A percentile compares a stretch with the other conserved stretches of the same genome.
These are phyloP conservation scores for Elaeis oleifera DNA, from an alignment of 202 grass and related monocot species.

Conservation along the genomic window DNA sequence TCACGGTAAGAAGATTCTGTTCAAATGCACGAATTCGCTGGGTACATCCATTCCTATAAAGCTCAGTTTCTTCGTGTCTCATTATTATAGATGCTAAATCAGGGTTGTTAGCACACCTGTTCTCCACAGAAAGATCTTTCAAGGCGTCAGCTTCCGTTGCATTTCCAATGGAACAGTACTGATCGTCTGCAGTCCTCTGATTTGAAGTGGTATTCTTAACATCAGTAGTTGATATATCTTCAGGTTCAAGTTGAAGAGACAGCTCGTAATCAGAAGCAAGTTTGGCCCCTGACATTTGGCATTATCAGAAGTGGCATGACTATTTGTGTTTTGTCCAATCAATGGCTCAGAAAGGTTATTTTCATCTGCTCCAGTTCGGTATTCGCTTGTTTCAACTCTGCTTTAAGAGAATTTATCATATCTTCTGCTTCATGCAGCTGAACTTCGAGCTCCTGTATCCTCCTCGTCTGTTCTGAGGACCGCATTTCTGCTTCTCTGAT, in stretches of 20 bases:
- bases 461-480: constrained; percentile 30
- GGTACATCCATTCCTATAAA: constrained; percentile 51
- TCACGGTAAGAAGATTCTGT: constrained; percentile 24
- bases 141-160: constrained; percentile 17
- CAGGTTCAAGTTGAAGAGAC: constrained; percentile 20
- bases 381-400: constrained; percentile 43
- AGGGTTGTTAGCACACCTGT: constrained; percentile 21
- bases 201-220: constrained; percentile 6
- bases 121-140: constrained; percentile 23
- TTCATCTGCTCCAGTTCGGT: constrained; percentile 39
- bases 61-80: constrained; percentile 49
- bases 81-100: constrained; percentile 38
- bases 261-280: constrained; percentile 19
- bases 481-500: constrained; percentile 40
- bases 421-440: constrained; percentile 36
- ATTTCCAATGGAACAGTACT: constrained; percentile 8
- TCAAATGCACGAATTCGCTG: constrained; percentile 63
- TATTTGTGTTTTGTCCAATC: constrained; percentile 25
- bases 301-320: constrained; percentile 21
- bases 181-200: background rate
- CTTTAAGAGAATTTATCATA: constrained; percentile 34
- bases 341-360: constrained; percentile 22
- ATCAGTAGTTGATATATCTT: constrained; percentile 26
- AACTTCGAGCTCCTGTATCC: constrained; percentile 52
- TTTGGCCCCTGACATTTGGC: constrained; percentile 17